Conservation (phyloP, 805 yeast genomes). For the Candida sonorensis region DNA sequence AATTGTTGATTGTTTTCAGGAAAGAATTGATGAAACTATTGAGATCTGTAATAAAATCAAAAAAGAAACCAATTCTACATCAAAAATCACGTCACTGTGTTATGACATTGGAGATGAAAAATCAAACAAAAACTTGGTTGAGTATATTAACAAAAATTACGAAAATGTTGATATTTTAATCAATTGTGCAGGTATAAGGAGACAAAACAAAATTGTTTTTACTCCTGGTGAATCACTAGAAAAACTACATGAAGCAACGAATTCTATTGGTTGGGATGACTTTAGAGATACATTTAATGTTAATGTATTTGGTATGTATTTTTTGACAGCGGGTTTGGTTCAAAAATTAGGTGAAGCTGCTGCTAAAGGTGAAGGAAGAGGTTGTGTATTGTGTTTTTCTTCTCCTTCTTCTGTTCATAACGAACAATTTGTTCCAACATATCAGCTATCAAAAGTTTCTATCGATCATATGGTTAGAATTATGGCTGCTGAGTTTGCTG, state of each 20-base stretch:
- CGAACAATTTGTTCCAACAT: slow-evolving; percentile 19
- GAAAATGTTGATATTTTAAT: slow-evolving; percentile 15
- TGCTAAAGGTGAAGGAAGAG: slow-evolving; percentile 16
- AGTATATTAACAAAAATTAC: slow-evolving; percentile 11
- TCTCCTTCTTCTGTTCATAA: slow-evolving; percentile 18
- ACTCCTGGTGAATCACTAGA: slow-evolving; percentile 16
- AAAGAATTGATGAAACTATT: slow-evolving; percentile 13
- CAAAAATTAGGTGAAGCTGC: slow-evolving; percentile 19
- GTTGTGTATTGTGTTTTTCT: slow-evolving; percentile 17
- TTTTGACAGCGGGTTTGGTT: slow-evolving; percentile 17
- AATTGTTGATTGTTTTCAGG: slow-evolving; percentile 15
- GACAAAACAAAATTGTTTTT: slow-evolving; percentile 13
- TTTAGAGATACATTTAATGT: slow-evolving; percentile 17
- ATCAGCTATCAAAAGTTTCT: slow-evolving; percentile 16
- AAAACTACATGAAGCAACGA: slow-evolving; percentile 13
- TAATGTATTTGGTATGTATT: slow-evolving; percentile 20
- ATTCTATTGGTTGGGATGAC: slow-evolving; percentile 16
- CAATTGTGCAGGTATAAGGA: slow-evolving; percentile 19
- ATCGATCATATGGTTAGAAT: slow-evolving; percentile 21
- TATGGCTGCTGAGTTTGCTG: slow-evolving; percentile 22
- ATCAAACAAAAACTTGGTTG: slow-evolving; percentile 15
- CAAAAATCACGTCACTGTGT: slow-evolving; percentile 13
- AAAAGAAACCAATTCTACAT: slow-evolving; percentile 10
- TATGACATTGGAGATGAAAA: slow-evolving; percentile 15
- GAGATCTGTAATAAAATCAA: slow-evolving; percentile 10